phyloP scores from a whole-genome alignment of 768 basidiomycete species.

The Auricularia sp. region DNA sequence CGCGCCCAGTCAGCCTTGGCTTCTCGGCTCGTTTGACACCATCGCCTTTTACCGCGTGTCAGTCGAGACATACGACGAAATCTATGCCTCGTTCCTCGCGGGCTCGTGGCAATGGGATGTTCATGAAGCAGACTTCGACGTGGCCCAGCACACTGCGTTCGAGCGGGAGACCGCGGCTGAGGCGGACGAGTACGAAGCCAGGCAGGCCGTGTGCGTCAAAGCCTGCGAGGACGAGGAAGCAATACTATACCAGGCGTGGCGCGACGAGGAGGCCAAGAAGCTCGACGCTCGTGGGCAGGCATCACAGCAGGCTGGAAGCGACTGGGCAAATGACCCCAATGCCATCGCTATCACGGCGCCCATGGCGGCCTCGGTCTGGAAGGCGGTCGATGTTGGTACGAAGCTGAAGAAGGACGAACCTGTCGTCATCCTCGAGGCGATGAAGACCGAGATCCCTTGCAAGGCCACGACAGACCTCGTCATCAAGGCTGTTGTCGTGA shows the following conservation, averaged over 20 bases:
- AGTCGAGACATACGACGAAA: constrained; percentile 37
- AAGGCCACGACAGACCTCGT: constrained; percentile 27
- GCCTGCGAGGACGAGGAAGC: no score
- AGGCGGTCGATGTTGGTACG: constrained; percentile 21
- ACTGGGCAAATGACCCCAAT: constrained; percentile 31
- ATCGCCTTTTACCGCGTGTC: constrained; percentile 38
- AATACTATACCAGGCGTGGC: constrained; percentile 16
- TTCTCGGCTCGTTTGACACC: constrained; percentile 54
- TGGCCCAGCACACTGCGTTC: constrained; percentile 38
- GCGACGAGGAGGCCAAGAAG: constrained; percentile 33
- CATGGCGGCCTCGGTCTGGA: constrained; percentile 40
- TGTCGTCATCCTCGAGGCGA: constrained; percentile 47
- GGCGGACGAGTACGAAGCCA: constrained; percentile 29
- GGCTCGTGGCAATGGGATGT: constrained; percentile 27
- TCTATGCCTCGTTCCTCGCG: constrained; percentile 12
- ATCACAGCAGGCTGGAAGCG: constrained; percentile 8
- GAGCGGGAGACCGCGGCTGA: constrained; percentile 32
- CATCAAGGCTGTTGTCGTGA: no score
- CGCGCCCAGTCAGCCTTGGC: constrained; percentile 40
- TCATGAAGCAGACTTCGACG: constrained; percentile 41
- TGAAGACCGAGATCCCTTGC: constrained; percentile 54
- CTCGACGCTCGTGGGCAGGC: not conserved
- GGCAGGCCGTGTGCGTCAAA: constrained; percentile 18
- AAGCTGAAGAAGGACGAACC: constrained; percentile 19
- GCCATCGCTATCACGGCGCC: constrained; percentile 15